phyloP scores from a whole-genome alignment of 768 basidiomycete species.

The Cystofilobasidium capitatum region DNA sequence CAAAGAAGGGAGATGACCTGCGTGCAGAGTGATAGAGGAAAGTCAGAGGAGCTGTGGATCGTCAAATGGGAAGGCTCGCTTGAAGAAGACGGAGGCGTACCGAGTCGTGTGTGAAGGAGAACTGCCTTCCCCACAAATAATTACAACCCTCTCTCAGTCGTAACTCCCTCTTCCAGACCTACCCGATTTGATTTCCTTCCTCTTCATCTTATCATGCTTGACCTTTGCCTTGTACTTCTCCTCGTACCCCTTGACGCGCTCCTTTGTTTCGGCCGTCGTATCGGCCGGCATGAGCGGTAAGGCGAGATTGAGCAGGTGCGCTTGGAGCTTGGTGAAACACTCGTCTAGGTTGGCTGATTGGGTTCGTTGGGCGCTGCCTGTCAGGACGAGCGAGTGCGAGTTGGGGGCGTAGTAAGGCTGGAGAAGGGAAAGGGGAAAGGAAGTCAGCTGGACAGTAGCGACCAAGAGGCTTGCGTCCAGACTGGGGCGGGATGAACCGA shows the following conservation, averaged over 20 bases:
- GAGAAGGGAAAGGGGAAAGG: not conserved
- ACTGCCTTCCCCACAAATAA: too few relatives aligned
- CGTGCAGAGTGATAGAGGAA: too few relatives aligned
- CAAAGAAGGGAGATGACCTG: too few relatives aligned
- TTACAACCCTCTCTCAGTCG: too few relatives aligned
- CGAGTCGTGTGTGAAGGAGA: too few relatives aligned
- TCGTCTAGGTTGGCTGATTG: conserved; percentile 13
- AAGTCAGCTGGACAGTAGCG: too few relatives aligned
- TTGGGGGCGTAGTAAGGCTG: conserved; percentile 17
- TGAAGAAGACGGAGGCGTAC: too few relatives aligned
- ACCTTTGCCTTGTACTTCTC: not conserved
- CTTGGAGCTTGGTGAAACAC: conserved; percentile 4
- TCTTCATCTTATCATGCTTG: not conserved
- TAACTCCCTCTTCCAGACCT: too few relatives aligned
- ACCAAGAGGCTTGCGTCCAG: too few relatives aligned
- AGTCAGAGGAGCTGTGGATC: too few relatives aligned
- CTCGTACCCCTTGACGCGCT: not conserved
- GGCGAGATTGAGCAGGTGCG: conserved; percentile 2
- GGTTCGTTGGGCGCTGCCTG: not conserved
- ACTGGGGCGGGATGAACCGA: not conserved
- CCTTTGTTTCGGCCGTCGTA: not conserved
- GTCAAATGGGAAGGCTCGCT: too few relatives aligned
- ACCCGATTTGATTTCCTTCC: conserved; percentile 14
- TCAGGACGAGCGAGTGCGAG: conserved; percentile 12
- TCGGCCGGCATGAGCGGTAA: conserved; percentile 11